These are phyloP conservation scores for Talaromyces thailandensis DNA, from an alignment of 495 filamentous ascomycete genomes.

Conservation along the genomic window DNA sequence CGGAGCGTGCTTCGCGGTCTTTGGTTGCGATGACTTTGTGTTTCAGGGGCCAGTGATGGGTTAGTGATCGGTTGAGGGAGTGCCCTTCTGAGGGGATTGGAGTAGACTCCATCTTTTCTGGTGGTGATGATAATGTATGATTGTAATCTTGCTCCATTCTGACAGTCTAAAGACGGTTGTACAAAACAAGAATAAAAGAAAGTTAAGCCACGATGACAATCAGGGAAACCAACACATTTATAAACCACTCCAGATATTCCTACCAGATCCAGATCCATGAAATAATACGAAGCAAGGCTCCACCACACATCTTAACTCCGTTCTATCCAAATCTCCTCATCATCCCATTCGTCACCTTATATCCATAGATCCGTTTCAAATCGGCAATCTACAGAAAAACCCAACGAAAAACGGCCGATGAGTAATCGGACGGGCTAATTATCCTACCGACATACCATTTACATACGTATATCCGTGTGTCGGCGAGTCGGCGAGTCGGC, in stretches of 20 bases:
- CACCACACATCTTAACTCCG: background rate
- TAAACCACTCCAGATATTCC: background rate
- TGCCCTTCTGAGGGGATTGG: background rate
- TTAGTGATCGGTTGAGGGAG: background rate
- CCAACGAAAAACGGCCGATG: background rate
- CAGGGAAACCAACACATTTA: background rate
- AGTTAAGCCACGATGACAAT: background rate
- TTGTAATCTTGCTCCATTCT: background rate
- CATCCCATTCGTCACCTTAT: background rate
- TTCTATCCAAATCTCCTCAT: background rate
- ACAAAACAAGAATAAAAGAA: background rate
- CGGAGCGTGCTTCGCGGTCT: slow-evolving; percentile 35
- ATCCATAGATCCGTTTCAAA: background rate
- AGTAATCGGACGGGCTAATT: background rate
- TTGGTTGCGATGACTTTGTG: slow-evolving; percentile 33
- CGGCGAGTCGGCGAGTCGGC: background rate
- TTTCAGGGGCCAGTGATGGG: slow-evolving; percentile 36
- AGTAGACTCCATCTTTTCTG: background rate
- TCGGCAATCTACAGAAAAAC: no score
- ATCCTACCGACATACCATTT: background rate
- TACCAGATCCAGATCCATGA: background rate
- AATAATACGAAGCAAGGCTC: background rate
- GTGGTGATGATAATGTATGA: background rate
- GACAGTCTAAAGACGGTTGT: background rate
- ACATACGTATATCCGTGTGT: background rate